Evolutionary conservation across 768 basidiomycete genomes (phyloP).

Genomic region (Tulasnella calospora): DNA sequence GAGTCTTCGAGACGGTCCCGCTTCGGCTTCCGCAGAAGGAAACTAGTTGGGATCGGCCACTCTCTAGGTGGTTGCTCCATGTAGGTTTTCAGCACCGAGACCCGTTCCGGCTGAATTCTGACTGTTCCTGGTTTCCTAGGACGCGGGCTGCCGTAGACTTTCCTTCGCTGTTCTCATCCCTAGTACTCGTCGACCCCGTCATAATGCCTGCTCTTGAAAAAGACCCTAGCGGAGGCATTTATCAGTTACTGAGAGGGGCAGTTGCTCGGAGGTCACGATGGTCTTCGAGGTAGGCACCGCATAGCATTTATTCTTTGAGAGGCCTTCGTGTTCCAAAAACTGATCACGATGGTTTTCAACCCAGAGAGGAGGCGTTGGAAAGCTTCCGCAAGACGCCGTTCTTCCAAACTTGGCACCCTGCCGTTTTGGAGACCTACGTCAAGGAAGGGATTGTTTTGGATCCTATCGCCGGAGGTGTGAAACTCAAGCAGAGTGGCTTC

Average conservation of each 20-base stretch:
- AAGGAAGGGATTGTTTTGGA: conserved; percentile 50
- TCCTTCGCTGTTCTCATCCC: conserved; percentile 62
- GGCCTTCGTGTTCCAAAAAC: background rate
- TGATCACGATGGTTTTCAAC: background rate
- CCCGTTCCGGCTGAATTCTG: background rate
- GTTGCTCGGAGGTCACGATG: conserved; percentile 58
- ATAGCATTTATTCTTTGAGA: no score
- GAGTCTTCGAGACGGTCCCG: conserved; percentile 44
- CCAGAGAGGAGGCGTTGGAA: conserved; percentile 56
- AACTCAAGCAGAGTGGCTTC: conserved; percentile 60
- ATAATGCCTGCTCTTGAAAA: conserved; percentile 37
- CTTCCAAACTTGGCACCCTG: conserved; percentile 66
- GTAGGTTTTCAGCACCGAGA: conserved; percentile 42
- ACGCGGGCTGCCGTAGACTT: conserved; percentile 58
- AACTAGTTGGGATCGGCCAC: conserved; percentile 70
- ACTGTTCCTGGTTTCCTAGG: conserved; percentile 36
- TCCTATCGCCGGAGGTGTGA: conserved; percentile 42
- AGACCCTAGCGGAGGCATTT: background rate
- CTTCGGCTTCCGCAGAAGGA: conserved; percentile 50
- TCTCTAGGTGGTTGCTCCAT: conserved; percentile 77
- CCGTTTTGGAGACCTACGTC: conserved; percentile 55
- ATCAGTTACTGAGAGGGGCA: conserved; percentile 41
- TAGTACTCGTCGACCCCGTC: conserved; percentile 78
- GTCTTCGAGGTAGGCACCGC: conserved; percentile 51
- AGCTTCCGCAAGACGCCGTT: conserved; percentile 54